Percentiles rank a stretch among this genome's conserved stretches.
These are phyloP conservation scores for Beta lomatogona DNA, from an alignment of 179 eudicot species.

Conservation along the genomic window DNA sequence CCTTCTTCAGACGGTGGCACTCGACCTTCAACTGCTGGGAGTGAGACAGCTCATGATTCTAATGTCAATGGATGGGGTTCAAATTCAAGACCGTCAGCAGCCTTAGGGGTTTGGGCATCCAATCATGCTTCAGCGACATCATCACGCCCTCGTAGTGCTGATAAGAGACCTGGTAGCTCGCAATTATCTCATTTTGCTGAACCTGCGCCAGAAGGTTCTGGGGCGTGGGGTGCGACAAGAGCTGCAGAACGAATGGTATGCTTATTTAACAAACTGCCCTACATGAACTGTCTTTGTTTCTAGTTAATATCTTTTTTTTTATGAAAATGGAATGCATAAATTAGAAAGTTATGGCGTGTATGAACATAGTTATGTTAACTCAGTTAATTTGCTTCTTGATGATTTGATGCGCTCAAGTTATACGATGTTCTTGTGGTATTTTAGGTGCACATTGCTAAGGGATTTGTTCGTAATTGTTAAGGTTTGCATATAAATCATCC, in stretches of 20 bases:
- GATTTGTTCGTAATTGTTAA: too few relatives aligned
- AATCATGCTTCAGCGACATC: too few relatives aligned
- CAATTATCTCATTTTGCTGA: conserved; percentile 94
- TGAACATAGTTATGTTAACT: background rate
- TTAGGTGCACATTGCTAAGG: too few relatives aligned
- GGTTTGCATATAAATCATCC: too few relatives aligned
- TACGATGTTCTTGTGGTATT: too few relatives aligned
- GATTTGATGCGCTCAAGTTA: too few relatives aligned
- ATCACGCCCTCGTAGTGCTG: conserved; percentile 89
- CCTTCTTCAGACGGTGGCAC: conserved; percentile 93
- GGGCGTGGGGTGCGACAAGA: conserved; percentile 51
- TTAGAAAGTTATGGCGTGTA: too few relatives aligned
- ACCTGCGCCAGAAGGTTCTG: conserved; percentile 39
- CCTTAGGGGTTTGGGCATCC: conserved; percentile 76
- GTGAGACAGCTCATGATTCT: conserved; percentile 69
- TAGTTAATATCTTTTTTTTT: too few relatives aligned
- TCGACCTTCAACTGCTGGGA: conserved; percentile 94
- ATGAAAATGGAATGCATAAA: too few relatives aligned
- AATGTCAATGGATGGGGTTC: conserved; percentile 66
- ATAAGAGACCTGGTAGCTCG: conserved; percentile 91
- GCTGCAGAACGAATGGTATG: conserved; percentile 71
- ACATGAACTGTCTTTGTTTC: background rate
- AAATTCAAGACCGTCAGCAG: conserved; percentile 89
- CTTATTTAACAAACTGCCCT: conserved; percentile 2
- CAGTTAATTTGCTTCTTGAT: background rate